Conservation (phyloP, 257 asterid genomes). For the Osmanthus fragrans region DNA sequence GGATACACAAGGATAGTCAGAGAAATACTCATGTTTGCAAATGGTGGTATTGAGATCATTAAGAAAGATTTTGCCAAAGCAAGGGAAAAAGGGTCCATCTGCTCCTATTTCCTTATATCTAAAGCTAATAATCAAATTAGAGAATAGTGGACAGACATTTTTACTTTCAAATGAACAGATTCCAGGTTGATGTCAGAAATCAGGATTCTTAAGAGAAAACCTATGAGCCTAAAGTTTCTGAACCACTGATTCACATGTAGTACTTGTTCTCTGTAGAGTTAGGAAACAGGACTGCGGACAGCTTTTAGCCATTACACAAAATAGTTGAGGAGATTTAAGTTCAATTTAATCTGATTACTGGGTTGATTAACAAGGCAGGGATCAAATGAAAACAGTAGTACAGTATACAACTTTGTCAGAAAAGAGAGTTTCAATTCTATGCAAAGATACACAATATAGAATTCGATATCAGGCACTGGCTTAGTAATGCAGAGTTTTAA, state of each 20-base stretch:
- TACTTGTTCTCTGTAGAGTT: slow-evolving; percentile 2
- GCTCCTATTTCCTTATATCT: background rate
- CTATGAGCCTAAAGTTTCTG: background rate
- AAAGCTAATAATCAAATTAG: background rate
- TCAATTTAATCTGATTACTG: background rate
- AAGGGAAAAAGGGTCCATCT: slow-evolving; percentile 14
- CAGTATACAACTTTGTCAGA: background rate
- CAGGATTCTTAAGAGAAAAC: background rate
- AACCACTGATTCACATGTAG: background rate
- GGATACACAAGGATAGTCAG: slow-evolving; percentile 19
- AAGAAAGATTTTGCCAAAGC: slow-evolving; percentile 8
- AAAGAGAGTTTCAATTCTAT: background rate
- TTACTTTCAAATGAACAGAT: background rate
- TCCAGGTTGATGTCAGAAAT: background rate
- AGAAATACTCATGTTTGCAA: slow-evolving; percentile 12
- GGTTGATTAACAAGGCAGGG: no score
- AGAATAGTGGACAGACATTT: background rate
- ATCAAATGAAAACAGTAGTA: no score
- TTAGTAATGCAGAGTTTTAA: background rate
- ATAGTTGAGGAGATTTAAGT: background rate
- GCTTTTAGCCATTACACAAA: background rate
- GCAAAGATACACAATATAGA: background rate
- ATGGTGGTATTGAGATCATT: background rate
- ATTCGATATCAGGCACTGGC: background rate
- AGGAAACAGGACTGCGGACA: background rate